Percentiles rank a stretch among this genome's conserved stretches.
phyloP scores from a whole-genome alignment of 805 yeast species.

The Wickerhamiella bombiphila region DNA sequence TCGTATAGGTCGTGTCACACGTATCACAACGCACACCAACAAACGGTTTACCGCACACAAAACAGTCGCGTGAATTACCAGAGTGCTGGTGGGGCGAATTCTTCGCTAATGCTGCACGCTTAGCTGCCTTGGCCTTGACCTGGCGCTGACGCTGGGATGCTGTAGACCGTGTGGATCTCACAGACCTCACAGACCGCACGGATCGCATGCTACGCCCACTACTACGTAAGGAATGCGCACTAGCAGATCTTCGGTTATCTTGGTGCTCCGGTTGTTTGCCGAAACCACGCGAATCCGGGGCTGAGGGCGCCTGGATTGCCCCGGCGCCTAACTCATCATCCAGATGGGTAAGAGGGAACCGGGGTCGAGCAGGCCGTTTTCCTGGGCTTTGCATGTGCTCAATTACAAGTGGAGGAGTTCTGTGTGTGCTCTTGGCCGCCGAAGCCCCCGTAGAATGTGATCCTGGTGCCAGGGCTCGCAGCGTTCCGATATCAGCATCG shows the following conservation, averaged over 20 bases:
- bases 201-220: constrained; percentile 4
- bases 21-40: constrained; percentile 9
- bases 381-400: no score
- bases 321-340: no score
- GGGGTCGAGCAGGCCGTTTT: constrained; percentile 2
- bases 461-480: no score
- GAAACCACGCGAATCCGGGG: neutral
- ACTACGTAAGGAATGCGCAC: constrained; percentile 3
- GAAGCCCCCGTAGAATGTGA: no score
- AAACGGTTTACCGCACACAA: constrained; percentile 15
- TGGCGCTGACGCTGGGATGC: constrained; percentile 4
- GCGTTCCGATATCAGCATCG: no score
- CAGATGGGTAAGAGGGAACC: no score
- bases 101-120: constrained; percentile 9
- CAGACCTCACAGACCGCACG: constrained; percentile 2
- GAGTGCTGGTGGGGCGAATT: no score
- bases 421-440: no score
- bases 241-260: no score
- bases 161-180: constrained; percentile 4
- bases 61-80: constrained; percentile 7
- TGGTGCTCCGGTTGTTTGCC: neutral
- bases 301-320: no score
- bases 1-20: constrained; percentile 15
- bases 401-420: no score
- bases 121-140: constrained; percentile 11